Evolutionary conservation across 1,284 basidiomycete species (phyloP), one percentile per base, ranked within the genome.

Genomic region (Flammula alnicola): DNA sequence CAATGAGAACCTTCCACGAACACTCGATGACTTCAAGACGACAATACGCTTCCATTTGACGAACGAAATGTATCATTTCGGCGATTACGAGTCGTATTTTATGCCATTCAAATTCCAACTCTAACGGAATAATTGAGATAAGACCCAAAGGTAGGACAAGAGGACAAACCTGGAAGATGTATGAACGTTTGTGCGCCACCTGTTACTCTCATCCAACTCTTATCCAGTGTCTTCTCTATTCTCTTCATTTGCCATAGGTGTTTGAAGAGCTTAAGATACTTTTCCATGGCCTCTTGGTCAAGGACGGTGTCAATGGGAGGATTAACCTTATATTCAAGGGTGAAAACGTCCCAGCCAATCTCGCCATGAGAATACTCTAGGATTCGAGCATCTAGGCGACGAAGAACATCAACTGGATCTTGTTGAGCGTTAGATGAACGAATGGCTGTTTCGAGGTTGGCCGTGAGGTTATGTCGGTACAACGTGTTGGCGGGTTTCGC

Each of bases 21-120:
- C 94, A 96, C 59, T 95, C 96, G 54, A 98, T 93, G 39, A 98
- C 95, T 64, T 99, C 97, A n/a, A 98, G 79, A 58, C 99, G 93
- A 63, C 88, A 95, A 71, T 93, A 98, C 1, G 95, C 91, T 64
- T 97, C 91, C 70, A 99, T 76, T 67, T 98, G 94, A 37, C 95
- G 87, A 39, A 98, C 80, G 66, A 99, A 98, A 69, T 98, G 97
- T 29, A 97, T 88, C 96, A 99, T 99, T 71, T 99, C 95, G 3
- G 91, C 83, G 70, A 94, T 85, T 35, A 85, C 78, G 38, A 96
- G 73, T n/a, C 94, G 86, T 41, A 91, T 84, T 58, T 85, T 85
- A 64, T 98, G 95, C 88, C 94, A 97, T 54, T 94, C 86, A 37
- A 78, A 78, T 42, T 86, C 79, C 12, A 95, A 73, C 38, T 88